phyloP scores from a whole-genome alignment of 2,329 filamentous ascomycete genomes.

The Fusarium transvaalense region DNA sequence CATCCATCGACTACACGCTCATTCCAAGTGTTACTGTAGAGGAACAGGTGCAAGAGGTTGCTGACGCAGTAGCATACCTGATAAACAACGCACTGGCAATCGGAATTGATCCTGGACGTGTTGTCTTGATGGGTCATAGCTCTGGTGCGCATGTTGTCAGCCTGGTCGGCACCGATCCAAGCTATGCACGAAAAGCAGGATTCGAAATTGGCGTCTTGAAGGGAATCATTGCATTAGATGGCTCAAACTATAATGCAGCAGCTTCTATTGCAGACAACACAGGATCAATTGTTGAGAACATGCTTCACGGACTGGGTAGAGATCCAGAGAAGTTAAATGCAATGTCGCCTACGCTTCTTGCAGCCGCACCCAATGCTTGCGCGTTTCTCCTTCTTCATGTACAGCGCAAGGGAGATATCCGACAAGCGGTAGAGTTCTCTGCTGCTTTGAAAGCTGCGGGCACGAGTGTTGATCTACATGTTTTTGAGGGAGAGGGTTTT shows the following conservation, averaged over 20 bases:
- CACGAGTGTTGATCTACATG: neutral
- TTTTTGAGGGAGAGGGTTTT: slow-evolving; percentile 16
- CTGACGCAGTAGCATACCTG: neutral
- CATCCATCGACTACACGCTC: neutral
- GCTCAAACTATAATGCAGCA: slow-evolving; percentile 15
- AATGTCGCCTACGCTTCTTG: slow-evolving; percentile 11
- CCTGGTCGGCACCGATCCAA: slow-evolving; percentile 4
- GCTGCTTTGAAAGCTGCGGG: neutral
- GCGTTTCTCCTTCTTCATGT: slow-evolving; percentile 6
- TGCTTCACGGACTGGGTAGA: neutral
- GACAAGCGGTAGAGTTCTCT: slow-evolving; percentile 10
- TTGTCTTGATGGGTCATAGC: slow-evolving; percentile 17
- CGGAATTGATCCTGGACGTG: accelerated
- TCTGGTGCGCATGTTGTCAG: slow-evolving; percentile 13
- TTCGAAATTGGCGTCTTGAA: neutral
- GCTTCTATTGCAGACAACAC: slow-evolving; percentile 8
- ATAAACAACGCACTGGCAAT: neutral
- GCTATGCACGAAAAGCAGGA: neutral
- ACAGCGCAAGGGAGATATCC: neutral
- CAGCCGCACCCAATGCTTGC: neutral
- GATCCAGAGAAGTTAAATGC: neutral
- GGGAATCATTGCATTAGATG: slow-evolving; percentile 1
- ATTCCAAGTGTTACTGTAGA: neutral
- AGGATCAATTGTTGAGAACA: slow-evolving; percentile 2
- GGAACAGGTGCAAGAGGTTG: slow-evolving; percentile 17